phyloP scores from a whole-genome alignment of 2,329 filamentous ascomycete species.

The Verticillium isaacii region DNA sequence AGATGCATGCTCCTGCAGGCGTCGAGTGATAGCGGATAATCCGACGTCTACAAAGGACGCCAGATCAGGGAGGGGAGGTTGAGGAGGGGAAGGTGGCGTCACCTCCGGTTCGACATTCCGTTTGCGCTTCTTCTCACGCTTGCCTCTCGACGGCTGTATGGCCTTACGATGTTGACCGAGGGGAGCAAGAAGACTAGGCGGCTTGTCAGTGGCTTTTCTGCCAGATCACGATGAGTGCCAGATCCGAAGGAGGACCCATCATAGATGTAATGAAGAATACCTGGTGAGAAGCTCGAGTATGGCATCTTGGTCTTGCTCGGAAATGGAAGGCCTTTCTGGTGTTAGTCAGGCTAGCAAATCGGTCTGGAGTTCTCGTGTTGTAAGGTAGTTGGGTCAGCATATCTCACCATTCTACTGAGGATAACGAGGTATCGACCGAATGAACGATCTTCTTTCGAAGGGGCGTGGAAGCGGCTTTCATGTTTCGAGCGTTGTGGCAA shows the following conservation, averaged over 20 bases:
- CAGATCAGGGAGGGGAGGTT: conserved; percentile 42
- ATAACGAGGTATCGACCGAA: conserved; percentile 63
- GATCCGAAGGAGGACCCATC: neutral
- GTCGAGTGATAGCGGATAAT: conserved; percentile 57
- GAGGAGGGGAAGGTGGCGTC: conserved; percentile 22
- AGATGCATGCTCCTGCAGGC: conserved; percentile 41
- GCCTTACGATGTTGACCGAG: conserved; percentile 59
- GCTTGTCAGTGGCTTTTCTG: neutral
- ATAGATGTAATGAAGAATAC: conserved; percentile 33
- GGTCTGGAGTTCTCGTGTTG: neutral
- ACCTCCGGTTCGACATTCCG: conserved; percentile 26
- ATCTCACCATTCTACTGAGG: conserved; percentile 52
- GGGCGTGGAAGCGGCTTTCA: neutral
- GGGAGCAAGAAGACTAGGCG: conserved; percentile 54
- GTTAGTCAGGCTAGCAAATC: neutral
- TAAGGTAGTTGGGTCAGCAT: neutral
- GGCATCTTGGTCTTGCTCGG: conserved; percentile 52
- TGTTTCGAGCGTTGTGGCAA: neutral
- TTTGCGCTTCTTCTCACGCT: conserved; percentile 50
- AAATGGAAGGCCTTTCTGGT: conserved; percentile 54
- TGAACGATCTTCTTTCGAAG: conserved; percentile 51
- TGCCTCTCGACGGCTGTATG: conserved; percentile 55
- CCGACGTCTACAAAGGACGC: conserved; percentile 58
- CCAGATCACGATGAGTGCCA: neutral
- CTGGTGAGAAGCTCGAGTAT: conserved; percentile 64